phyloP scores from a whole-genome alignment of 176 grass and related monocot species.

The Saccharum officinarum region DNA sequence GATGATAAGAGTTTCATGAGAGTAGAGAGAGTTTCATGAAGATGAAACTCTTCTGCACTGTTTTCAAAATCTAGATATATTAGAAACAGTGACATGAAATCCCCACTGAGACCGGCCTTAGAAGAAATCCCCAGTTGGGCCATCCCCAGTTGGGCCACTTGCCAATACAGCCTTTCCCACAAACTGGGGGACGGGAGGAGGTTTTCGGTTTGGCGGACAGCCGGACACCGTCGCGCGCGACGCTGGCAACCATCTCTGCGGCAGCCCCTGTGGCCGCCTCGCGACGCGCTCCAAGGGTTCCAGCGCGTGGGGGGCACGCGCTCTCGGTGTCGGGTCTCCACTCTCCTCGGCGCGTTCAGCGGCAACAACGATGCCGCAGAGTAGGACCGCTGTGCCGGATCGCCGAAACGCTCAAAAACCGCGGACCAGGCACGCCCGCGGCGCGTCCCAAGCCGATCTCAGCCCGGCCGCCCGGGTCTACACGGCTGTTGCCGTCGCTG shows the following conservation, averaged over 20 bases:
- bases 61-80: no score
- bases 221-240: no score
- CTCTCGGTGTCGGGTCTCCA: neutral
- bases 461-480: neutral
- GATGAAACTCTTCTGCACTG: no score
- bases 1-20: no score
- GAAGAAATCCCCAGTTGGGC: neutral
- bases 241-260: neutral
- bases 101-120: no score
- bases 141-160: slow-evolving; percentile 3
- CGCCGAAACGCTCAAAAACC: slow-evolving; percentile 8
- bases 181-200: slow-evolving; percentile 12
- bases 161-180: slow-evolving; percentile 33
- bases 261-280: neutral
- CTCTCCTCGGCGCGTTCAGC: neutral
- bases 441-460: neutral
- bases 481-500: slow-evolving; percentile 7
- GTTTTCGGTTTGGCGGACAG: neutral
- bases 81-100: no score
- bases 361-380: neutral
- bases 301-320: neutral
- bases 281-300: neutral
- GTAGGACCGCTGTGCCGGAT: neutral
- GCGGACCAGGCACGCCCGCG: neutral
- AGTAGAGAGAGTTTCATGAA: no score